These are phyloP conservation scores for Cyclostephanos invisitatus DNA, from an alignment of 108 stramenopile species.

Conservation along the genomic window DNA sequence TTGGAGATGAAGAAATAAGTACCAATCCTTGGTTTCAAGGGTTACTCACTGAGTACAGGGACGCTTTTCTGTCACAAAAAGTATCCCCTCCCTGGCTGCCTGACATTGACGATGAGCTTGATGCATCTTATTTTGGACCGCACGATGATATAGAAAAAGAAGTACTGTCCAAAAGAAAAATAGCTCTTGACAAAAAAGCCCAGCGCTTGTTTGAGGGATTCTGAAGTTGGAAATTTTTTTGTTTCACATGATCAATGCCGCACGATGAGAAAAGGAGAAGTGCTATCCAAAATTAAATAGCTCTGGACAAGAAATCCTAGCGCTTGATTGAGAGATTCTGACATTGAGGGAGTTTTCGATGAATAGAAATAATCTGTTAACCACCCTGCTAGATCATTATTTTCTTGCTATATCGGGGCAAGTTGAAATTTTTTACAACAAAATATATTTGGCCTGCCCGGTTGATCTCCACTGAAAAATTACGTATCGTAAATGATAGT, in stretches of 20 bases:
- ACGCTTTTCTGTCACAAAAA: slow-evolving; percentile 21
- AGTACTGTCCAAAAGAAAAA: slow-evolving; percentile 23
- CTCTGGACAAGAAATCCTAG: slow-evolving; percentile 31
- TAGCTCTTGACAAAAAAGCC: slow-evolving; percentile 27
- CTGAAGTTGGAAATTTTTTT: no score
- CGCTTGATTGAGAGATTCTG: slow-evolving; percentile 36
- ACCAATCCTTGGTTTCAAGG: slow-evolving; percentile 48
- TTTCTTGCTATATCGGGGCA: no score
- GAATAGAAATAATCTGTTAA: no score
- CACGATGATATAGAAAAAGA: slow-evolving; percentile 37
- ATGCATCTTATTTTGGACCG: slow-evolving; percentile 45
- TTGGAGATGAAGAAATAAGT: slow-evolving; percentile 41
- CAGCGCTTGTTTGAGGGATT: slow-evolving; percentile 40
- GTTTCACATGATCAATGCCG: no score
- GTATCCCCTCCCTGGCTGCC: slow-evolving; percentile 46
- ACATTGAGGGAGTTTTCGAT: background rate
- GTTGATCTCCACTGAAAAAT: no score
- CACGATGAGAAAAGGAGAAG: slow-evolving; percentile 37
- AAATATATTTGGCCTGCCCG: no score
- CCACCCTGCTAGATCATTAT: no score
- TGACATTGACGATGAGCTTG: slow-evolving; percentile 39
- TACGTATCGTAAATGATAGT: no score
- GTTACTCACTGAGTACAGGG: slow-evolving; percentile 30
- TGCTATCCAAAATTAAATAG: slow-evolving; percentile 25
- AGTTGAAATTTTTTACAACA: no score